A percentile compares a stretch with the other conserved stretches of the same genome.
These are phyloP conservation scores for Inonotus obliquus DNA, from an alignment of 1,284 basidiomycete species.

Conservation along the genomic window DNA sequence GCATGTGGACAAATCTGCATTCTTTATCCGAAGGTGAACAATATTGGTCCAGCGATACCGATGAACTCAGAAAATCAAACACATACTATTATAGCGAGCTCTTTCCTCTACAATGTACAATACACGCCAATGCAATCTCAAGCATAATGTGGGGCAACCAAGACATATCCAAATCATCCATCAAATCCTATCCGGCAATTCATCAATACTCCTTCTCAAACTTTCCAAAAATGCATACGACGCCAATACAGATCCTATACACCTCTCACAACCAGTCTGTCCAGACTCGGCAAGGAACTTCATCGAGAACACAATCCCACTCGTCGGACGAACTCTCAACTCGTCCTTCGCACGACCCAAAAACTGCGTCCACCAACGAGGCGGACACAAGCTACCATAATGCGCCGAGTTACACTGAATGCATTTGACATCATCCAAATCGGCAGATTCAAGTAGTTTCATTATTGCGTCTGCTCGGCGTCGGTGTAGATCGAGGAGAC, in stretches of 20 bases:
- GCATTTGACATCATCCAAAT: conserved; percentile 51
- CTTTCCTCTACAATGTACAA: neutral
- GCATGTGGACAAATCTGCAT: neutral
- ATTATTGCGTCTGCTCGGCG: conserved; percentile 45
- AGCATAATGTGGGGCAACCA: neutral
- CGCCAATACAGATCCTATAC: conserved; percentile 57
- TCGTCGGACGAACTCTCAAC: conserved; percentile 48
- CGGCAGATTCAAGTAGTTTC: conserved; percentile 36
- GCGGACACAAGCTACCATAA: conserved; percentile 43
- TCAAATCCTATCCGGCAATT: conserved; percentile 52
- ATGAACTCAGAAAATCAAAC: too few relatives aligned
- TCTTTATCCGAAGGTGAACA: neutral
- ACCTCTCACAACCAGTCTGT: conserved; percentile 49
- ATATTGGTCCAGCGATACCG: neutral
- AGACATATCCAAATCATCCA: neutral
- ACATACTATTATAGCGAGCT: too few relatives aligned
- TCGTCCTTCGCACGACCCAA: conserved; percentile 51
- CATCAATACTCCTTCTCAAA: conserved; percentile 55
- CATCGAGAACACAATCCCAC: conserved; percentile 54
- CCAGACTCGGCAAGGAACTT: conserved; percentile 53
- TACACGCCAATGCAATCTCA: neutral
- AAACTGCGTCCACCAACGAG: conserved; percentile 67
- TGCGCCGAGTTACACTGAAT: conserved; percentile 58
- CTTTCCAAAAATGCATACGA: conserved; percentile 49
- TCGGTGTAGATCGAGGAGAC: conserved; percentile 55